A percentile compares a stretch with the other conserved stretches of the same genome.
phyloP scores from a whole-genome alignment of 2,329 filamentous ascomycete species.

The Colletotrichum cereale region DNA sequence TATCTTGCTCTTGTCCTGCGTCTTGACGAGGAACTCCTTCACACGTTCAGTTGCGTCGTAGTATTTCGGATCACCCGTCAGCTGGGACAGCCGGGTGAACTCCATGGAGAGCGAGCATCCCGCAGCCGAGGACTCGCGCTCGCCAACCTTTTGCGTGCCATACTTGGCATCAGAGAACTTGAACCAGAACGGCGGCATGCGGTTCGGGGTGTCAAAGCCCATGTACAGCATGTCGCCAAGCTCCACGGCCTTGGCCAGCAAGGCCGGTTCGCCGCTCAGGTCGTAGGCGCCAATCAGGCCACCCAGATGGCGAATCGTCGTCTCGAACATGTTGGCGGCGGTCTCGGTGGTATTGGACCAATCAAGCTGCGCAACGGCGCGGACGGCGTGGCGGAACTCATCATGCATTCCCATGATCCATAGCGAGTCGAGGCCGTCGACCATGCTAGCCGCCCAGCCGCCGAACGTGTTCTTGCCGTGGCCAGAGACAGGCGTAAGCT shows the following conservation, averaged over 20 bases:
- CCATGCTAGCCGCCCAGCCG: conserved; percentile 69
- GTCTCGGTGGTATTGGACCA: conserved; percentile 61
- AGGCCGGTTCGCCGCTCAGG: conserved; percentile 58
- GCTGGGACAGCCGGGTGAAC: conserved; percentile 80
- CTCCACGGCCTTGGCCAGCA: conserved; percentile 65
- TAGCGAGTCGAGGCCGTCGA: conserved; percentile 70
- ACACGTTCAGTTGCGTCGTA: conserved; percentile 83
- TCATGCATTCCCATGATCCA: conserved; percentile 70
- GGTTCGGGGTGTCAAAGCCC: conserved; percentile 67
- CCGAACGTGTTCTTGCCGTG: conserved; percentile 61
- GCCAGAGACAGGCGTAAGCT: conserved; percentile 64
- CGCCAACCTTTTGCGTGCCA: conserved; percentile 53
- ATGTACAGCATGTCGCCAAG: conserved; percentile 66
- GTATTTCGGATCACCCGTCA: conserved; percentile 79
- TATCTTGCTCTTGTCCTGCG: conserved; percentile 75
- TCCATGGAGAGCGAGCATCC: conserved; percentile 78
- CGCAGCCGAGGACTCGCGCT: conserved; percentile 57
- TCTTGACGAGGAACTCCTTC: conserved; percentile 73
- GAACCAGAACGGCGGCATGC: conserved; percentile 62
- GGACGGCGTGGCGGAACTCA: conserved; percentile 67
- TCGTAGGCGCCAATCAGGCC: conserved; percentile 66
- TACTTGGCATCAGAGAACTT: conserved; percentile 57
- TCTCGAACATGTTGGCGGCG: conserved; percentile 72
- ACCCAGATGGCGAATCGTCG: conserved; percentile 68
- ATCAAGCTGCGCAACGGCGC: conserved; percentile 64